These are phyloP conservation scores for Globisporangium paddicum DNA, from an alignment of 352 stramenopile species.

Conservation along the genomic window DNA sequence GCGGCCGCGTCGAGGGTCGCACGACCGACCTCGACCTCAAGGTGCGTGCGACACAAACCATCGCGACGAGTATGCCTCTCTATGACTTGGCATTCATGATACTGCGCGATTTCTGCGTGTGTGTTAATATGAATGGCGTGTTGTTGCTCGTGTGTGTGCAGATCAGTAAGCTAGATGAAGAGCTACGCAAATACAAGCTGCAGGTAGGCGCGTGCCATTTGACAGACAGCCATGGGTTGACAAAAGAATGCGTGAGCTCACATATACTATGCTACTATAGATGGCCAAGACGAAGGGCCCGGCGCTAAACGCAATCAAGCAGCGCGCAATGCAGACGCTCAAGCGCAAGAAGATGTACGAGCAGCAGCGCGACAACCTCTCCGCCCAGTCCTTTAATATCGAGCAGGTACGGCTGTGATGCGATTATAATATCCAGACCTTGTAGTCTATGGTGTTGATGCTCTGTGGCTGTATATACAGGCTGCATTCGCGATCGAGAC, in stretches of 20 bases:
- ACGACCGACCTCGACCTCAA: slow-evolving; percentile 79
- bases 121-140: background rate
- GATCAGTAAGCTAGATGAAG: slow-evolving; percentile 80
- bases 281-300: slow-evolving; percentile 73
- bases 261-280: slow-evolving; percentile 21
- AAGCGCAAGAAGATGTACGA: slow-evolving; percentile 91
- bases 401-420: slow-evolving; percentile 68
- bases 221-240: too few species aligned
- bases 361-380: slow-evolving; percentile 71
- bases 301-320: slow-evolving; percentile 72
- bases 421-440: too few species aligned
- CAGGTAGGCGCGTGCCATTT: too few species aligned
- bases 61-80: too few species aligned
- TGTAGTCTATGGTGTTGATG: too few species aligned
- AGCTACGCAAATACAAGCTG: slow-evolving; percentile 76
- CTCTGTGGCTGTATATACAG: slow-evolving; percentile 18
- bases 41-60: slow-evolving; percentile 23
- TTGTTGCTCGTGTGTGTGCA: slow-evolving; percentile 15
- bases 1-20: slow-evolving; percentile 64
- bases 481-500: slow-evolving; percentile 90
- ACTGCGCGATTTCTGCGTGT: too few species aligned
- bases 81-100: too few species aligned
- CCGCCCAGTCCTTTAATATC: slow-evolving; percentile 84
- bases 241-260: background rate
- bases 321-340: slow-evolving; percentile 80